Evolutionary conservation across 768 basidiomycete genomes (phyloP).

Genomic region (Kwoniella sp.): DNA sequence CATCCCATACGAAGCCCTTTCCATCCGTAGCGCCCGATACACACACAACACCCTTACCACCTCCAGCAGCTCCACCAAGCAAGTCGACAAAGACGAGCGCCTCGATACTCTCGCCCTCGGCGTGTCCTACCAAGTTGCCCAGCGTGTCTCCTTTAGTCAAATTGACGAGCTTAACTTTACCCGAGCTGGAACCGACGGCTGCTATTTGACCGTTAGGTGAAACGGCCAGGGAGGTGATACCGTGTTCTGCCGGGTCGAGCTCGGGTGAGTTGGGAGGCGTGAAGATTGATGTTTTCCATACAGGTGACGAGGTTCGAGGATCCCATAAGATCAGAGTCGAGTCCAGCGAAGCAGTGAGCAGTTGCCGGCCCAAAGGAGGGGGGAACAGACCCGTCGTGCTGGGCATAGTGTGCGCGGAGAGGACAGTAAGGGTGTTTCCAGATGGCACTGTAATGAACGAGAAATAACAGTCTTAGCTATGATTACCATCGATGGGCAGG

Average conservation of each 20-base stretch:
- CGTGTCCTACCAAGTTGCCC: conserved; percentile 75
- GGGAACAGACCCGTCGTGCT: conserved; percentile 89
- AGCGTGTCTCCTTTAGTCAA: conserved; percentile 83
- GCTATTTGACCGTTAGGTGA: conserved; percentile 87
- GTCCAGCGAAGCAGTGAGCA: conserved; percentile 81
- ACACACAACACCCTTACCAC: conserved; percentile 61
- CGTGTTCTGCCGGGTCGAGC: conserved; percentile 68
- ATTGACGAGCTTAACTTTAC: conserved; percentile 83
- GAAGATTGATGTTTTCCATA: conserved; percentile 66
- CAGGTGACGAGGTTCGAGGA: conserved; percentile 71
- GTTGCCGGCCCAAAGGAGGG: conserved; percentile 81
- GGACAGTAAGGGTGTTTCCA: conserved; percentile 93
- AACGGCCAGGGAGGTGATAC: conserved; percentile 82
- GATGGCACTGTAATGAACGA: conserved; percentile 70
- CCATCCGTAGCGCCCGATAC: conserved; percentile 92
- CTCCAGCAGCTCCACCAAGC: conserved; percentile 61
- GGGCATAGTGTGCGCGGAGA: conserved; percentile 82
- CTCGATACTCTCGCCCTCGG: conserved; percentile 85
- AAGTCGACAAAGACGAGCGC: conserved; percentile 81
- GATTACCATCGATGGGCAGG: background rate
- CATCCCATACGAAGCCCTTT: conserved; percentile 92
- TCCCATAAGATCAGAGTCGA: conserved; percentile 89
- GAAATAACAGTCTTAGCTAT: too few species aligned
- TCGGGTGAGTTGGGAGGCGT: conserved; percentile 31
- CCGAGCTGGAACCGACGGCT: conserved; percentile 82